Conservation (phyloP, 306 rosid species). For the Neltuma alba region DNA sequence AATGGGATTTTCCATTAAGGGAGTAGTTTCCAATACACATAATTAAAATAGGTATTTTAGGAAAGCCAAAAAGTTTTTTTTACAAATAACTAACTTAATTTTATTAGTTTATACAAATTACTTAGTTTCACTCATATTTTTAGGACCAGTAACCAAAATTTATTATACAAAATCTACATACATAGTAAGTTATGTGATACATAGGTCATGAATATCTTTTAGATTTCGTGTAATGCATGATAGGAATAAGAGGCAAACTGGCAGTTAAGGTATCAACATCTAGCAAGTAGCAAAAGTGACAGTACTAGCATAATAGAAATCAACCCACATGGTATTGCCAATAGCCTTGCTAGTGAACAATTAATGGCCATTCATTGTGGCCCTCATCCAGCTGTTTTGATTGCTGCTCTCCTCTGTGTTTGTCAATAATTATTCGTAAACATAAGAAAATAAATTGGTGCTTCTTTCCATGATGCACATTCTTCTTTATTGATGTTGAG, state of each 20-base stretch:
- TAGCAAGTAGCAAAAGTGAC: not conserved
- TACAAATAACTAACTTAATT: too few relatives aligned
- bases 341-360: not conserved
- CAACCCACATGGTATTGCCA: not conserved
- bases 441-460: not conserved
- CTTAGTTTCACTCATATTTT: too few relatives aligned
- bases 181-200: not conserved
- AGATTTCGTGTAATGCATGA: not conserved
- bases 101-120: too few relatives aligned
- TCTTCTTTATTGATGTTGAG: not conserved
- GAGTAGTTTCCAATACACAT: too few relatives aligned
- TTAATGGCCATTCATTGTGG: slow-evolving; percentile 29
- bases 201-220: not conserved
- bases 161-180: not conserved
- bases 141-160: too few relatives aligned
- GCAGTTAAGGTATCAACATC: slow-evolving; percentile 38
- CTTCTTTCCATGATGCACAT: not conserved
- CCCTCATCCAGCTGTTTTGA: slow-evolving; percentile 38
- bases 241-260: slow-evolving; percentile 2
- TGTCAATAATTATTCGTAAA: not conserved
- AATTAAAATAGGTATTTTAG: too few relatives aligned
- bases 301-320: not conserved
- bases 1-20: too few relatives aligned
- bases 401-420: not conserved
- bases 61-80: too few relatives aligned